Evolutionary conservation across 2,329 filamentous ascomycete species (phyloP), one percentile per base, ranked within the genome.

Genomic region (Xylariales sp.): DNA sequence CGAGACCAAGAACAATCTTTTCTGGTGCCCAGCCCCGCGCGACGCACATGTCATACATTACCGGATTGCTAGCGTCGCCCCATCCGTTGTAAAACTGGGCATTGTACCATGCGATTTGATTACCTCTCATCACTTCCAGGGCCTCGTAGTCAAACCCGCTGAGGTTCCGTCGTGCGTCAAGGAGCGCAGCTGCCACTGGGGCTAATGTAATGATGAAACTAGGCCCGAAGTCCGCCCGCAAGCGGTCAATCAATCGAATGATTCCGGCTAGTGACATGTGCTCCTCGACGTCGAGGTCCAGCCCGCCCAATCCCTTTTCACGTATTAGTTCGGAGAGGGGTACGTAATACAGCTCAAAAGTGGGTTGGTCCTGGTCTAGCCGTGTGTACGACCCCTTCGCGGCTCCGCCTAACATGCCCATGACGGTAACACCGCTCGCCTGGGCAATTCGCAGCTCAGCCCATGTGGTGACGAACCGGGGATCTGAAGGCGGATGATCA

Each of bases 1-100:
- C 85, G 62, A 94, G 83, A 2, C 93, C 93, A 63, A 93, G 82
- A 1, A 95, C 92, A 5, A 95, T 81, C 75, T 90, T 91, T 50
- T 88, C 82, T 0, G 91, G 83, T 9, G 83, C 82, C 90, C 91
- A 95, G 8, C 91, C 91, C 8, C 82, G 81, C 9, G 81, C 79
- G 46, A 83, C 65, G 53, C 83, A 78, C 75, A 81, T 79, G 72
- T 83, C 79, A 71, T 85, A 85, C 79, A 84, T 82, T 68, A 78
- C 72, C 8, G 83, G 80, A 60, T 82, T 86, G 34, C 84, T 81
- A 0, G 89, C 87, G 56, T 89, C 88, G 4, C 91, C 91, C 92
- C 93, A 95, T 0, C 92, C 92, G 75, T 92, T 93, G 81, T 96
- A 95, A 78, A 95, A 94, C 74, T 95, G 93, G 12, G 90, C 84